phyloP scores from a whole-genome alignment of 495 filamentous ascomycete species.

The Penicillium riverlandense region DNA sequence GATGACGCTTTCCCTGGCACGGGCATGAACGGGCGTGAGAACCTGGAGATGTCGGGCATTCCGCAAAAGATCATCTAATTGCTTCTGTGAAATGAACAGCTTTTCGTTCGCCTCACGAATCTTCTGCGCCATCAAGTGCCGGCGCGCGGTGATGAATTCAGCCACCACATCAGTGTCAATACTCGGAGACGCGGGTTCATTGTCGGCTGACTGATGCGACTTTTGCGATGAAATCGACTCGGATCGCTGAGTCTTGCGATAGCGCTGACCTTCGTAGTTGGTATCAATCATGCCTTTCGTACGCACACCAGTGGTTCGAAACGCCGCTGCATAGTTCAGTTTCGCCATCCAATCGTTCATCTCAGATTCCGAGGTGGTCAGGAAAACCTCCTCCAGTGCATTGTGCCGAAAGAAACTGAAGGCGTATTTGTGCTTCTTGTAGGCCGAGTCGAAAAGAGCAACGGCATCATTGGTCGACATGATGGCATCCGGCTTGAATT shows the following conservation, averaged over 20 bases:
- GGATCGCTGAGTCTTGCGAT: constrained; percentile 60
- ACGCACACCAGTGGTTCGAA: constrained; percentile 84
- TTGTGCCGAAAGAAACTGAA: constrained; percentile 88
- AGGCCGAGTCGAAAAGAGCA: constrained; percentile 74
- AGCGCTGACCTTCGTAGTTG: constrained; percentile 75
- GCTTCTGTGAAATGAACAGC: constrained; percentile 60
- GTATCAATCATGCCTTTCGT: constrained; percentile 81
- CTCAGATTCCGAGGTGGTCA: constrained; percentile 81
- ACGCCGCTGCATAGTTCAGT: constrained; percentile 92
- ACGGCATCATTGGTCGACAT: constrained; percentile 92
- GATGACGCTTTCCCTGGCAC: constrained; percentile 78
- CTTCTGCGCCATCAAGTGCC: constrained; percentile 73
- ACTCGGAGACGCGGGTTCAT: constrained; percentile 40
- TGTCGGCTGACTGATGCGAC: constrained; percentile 21
- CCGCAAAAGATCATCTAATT: constrained; percentile 73
- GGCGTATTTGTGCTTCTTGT: constrained; percentile 94
- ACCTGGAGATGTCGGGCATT: constrained; percentile 92
- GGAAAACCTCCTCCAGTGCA: constrained; percentile 80
- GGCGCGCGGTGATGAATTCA: constrained; percentile 73
- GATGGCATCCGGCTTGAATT: constrained; percentile 87
- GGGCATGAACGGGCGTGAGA: constrained; percentile 77
- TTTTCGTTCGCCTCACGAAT: constrained; percentile 81
- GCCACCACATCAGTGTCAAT: constrained; percentile 75
- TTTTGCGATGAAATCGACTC: constrained; percentile 43
- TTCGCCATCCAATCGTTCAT: constrained; percentile 98